These are phyloP conservation scores for Phaeosphaeria sp. DNA, from an alignment of 2,329 filamentous ascomycete species.

Conservation along the genomic window DNA sequence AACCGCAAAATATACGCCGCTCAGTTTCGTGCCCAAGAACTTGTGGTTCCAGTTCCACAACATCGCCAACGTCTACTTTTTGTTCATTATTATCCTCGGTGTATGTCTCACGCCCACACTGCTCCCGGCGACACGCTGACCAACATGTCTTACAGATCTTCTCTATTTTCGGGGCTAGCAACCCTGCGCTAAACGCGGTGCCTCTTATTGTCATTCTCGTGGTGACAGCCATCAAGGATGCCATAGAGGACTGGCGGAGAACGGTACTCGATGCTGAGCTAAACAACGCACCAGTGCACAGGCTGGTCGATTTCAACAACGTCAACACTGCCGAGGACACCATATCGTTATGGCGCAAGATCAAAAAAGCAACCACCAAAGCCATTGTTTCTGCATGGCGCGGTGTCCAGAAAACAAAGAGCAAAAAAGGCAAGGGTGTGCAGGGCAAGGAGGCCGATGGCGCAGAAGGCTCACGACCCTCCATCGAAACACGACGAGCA, in stretches of 20 bases:
- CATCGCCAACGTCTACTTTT: conserved; percentile 97
- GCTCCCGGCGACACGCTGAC: conserved; percentile 23
- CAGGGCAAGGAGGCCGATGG: conserved; percentile 47
- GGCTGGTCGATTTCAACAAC: conserved; percentile 86
- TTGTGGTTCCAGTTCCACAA: conserved; percentile 98
- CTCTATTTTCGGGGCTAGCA: conserved; percentile 90
- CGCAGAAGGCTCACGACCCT: conserved; percentile 66
- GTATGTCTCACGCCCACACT: conserved; percentile 65
- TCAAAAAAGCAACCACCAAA: conserved; percentile 86
- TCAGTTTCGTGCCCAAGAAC: conserved; percentile 97
- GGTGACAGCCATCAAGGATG: conserved; percentile 92
- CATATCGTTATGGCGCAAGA: conserved; percentile 81
- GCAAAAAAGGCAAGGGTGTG: conserved; percentile 25
- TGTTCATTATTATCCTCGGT: conserved; percentile 92
- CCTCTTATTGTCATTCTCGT: conserved; percentile 91
- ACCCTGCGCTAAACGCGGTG: conserved; percentile 87
- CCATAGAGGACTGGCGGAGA: conserved; percentile 91
- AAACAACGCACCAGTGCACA: conserved; percentile 95
- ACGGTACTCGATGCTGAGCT: conserved; percentile 90
- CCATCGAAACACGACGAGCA: conserved; percentile 68
- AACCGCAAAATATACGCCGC: conserved; percentile 94
- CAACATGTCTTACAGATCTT: conserved; percentile 73
- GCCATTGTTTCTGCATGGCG: conserved; percentile 64
- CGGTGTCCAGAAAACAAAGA: conserved; percentile 52
- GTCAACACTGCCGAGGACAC: conserved; percentile 91